A percentile compares a stretch with the other conserved stretches of the same genome.
Evolutionary conservation across 768 basidiomycete species (phyloP).

Genomic region (Tricholoma flavovirens): DNA sequence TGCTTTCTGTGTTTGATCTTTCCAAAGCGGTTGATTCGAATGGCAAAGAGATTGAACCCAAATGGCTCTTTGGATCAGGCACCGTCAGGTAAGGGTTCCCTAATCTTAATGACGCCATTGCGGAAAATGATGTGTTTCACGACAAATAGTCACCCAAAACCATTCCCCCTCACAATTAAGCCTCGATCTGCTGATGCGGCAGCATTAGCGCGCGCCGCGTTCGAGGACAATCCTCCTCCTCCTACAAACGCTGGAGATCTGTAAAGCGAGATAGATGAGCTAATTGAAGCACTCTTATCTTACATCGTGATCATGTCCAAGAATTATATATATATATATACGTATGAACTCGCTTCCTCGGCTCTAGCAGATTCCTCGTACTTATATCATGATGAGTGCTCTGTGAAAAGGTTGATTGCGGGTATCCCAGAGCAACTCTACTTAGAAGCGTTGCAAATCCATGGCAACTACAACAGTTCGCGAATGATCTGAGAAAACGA

Average conservation of each 20-base stretch:
- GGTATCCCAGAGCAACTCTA: no score
- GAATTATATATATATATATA: no score
- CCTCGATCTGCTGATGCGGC: conserved; percentile 10
- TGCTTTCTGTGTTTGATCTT: conserved; percentile 30
- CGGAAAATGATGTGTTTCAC: not conserved
- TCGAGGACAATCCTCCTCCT: conserved; percentile 12
- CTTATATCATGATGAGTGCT: no score
- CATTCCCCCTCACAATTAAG: conserved; percentile 10
- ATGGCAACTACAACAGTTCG: not conserved
- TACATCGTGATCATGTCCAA: no score
- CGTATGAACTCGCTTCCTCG: no score
- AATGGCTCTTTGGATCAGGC: conserved; percentile 7
- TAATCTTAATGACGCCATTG: no score
- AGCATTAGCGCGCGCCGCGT: conserved; percentile 8
- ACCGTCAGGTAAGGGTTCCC: conserved; percentile 6
- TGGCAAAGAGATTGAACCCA: conserved; percentile 16
- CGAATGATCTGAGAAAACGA: not conserved
- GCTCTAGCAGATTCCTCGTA: no score
- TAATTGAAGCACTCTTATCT: no score
- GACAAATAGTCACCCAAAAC: conserved; percentile 10
- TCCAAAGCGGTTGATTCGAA: conserved; percentile 22
- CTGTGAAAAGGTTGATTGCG: no score
- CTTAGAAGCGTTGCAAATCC: no score
- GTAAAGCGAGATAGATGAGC: not conserved
- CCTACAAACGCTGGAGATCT: conserved; percentile 11